Base-by-base conservation (phyloP, 2,329 filamentous ascomycete species). In the Ceratocystis harringtonii region DNA sequence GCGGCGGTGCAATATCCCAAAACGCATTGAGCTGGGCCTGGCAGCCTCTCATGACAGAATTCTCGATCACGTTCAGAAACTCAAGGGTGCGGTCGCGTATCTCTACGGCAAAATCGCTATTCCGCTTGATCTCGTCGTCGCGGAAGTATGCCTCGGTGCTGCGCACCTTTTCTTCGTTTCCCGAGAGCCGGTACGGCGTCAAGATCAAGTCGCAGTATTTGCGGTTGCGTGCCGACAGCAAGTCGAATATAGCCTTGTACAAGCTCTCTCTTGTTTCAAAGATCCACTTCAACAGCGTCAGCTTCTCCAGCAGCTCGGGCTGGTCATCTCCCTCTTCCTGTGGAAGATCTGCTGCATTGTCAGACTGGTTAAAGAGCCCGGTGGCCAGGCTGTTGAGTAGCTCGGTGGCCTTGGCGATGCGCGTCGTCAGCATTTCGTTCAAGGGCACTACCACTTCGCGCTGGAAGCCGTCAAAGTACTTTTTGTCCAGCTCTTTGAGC, bases 271-370 rank as follows among this genome's bases (percentile, higher is more conserved):
- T 86, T 0, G 89, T 88, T 73, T 99, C 94, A 70, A 96, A 97
- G 7, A 97, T 85, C 92, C 94, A 97, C 72, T 97, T 99, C 15
- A 97, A 80, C 61, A 96, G 82, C 0, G 92, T 97, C 12, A 99
- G 80, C 75, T 96, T 95, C 75, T 99, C 94, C 1, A 97, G 79
- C 0, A 97, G 80, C 74, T 99, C 94, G 0, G 94, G 94, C 72
- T 92, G 86, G 73, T 96, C 92, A 70, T 97, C 92, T 19, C 94
- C 92, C 76, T 96, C 92, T 74, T 96, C 91, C 73, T 96, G 92
- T 0, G 91, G 88, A 74, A 90, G 84, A 71, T 95, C 92, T 0
- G 91, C 72, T 83, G 87, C 66, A 30, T 74, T 72, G 19, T 90
- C 87, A 63, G 84, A 85, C 68, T 63, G 58, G 41, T 65, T 61